These are phyloP conservation scores for Elaeagnus macrophylla DNA, from an alignment of 306 rosid genomes.

Conservation along the genomic window DNA sequence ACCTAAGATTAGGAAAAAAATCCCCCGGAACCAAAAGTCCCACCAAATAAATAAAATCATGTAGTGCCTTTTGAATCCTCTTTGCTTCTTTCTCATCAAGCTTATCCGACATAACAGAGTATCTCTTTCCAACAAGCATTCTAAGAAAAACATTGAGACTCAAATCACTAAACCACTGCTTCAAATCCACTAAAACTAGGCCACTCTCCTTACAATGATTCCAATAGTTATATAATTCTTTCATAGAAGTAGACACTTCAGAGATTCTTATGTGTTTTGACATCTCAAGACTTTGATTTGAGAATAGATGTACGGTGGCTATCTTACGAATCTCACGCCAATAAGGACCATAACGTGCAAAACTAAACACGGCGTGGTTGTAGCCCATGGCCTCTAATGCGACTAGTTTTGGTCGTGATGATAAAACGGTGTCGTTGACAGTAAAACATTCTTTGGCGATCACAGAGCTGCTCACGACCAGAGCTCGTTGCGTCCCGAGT, in stretches of 20 bases:
- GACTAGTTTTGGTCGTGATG: conserved; percentile 33
- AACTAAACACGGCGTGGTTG: conserved; percentile 32
- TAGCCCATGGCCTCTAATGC: conserved; percentile 29
- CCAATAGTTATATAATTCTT: conserved; percentile 17
- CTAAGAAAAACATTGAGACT: conserved; percentile 25
- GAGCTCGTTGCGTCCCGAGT: conserved; percentile 26
- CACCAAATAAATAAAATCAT: conserved; percentile 14
- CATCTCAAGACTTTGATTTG: conserved; percentile 25
- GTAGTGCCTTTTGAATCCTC: conserved; percentile 8
- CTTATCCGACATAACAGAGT: neutral
- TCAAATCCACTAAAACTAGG: conserved; percentile 24
- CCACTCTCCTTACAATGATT: neutral
- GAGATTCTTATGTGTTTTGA: conserved; percentile 19
- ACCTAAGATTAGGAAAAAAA: conserved; percentile 29
- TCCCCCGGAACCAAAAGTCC: conserved; percentile 33
- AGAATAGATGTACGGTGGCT: conserved; percentile 25
- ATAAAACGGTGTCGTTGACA: conserved; percentile 21
- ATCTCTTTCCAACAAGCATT: conserved; percentile 26
- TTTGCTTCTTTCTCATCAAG: conserved; percentile 1
- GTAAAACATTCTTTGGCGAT: conserved; percentile 48
- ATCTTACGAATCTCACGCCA: conserved; percentile 46
- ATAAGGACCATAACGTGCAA: conserved; percentile 29
- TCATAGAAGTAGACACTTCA: conserved; percentile 18
- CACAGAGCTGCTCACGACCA: conserved; percentile 38
- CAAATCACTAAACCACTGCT: conserved; percentile 28